Percentiles rank a stretch among this genome's conserved stretches.
These are phyloP conservation scores for Cordyceps javanica DNA, from an alignment of 2,329 filamentous ascomycete genomes.

Conservation along the genomic window DNA sequence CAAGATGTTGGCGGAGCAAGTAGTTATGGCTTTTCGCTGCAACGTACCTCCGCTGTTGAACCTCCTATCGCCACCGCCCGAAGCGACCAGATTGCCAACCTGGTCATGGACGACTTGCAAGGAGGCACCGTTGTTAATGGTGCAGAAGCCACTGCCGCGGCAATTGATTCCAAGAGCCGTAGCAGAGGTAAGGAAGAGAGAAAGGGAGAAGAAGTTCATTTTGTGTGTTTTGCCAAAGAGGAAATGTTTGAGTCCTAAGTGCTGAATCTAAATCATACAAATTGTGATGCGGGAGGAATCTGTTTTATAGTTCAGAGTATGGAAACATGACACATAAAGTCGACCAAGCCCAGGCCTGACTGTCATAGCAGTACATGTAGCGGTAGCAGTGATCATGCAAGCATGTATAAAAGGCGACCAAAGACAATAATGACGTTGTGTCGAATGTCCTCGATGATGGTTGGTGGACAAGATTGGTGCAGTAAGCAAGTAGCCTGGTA, in stretches of 20 bases:
- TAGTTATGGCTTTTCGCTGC: neutral
- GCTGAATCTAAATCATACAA: no score
- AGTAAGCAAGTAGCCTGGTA: neutral
- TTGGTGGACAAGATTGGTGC: conserved; percentile 7
- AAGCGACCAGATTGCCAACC: conserved; percentile 13
- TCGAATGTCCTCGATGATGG: neutral
- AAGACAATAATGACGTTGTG: neutral
- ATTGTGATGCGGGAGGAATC: neutral
- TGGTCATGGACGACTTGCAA: conserved; percentile 12
- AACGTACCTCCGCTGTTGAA: conserved; percentile 9
- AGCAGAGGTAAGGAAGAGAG: conserved; percentile 8
- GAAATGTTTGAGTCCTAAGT: no score
- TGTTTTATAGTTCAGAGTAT: neutral
- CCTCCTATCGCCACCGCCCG: conserved; percentile 4
- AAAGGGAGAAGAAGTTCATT: conserved; percentile 10
- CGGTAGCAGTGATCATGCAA: no score
- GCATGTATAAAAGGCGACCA: neutral
- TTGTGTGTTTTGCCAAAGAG: neutral
- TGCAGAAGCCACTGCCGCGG: conserved; percentile 13
- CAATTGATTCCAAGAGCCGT: conserved; percentile 16
- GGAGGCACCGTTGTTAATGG: conserved; percentile 10
- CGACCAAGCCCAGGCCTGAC: no score
- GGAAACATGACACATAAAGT: neutral
- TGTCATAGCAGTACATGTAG: no score
- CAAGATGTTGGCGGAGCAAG: neutral